A percentile compares a stretch with the other conserved stretches of the same genome.
phyloP scores from a whole-genome alignment of 2,329 filamentous ascomycete species.

The Aspergillus versicolor region DNA sequence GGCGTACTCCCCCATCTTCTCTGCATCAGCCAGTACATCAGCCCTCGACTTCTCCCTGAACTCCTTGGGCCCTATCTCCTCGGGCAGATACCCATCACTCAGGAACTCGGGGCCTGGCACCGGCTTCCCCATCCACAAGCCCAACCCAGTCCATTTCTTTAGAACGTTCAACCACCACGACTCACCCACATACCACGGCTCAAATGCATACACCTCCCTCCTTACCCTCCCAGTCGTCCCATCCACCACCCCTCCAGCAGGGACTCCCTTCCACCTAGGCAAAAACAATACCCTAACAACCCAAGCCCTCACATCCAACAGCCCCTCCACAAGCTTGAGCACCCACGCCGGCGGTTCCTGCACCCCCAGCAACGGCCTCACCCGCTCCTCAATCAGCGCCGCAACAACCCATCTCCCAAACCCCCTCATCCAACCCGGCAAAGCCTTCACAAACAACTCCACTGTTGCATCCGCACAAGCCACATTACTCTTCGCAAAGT shows the following conservation, averaged over 20 bases:
- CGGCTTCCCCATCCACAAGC: too few species aligned
- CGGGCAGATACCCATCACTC: slow-evolving; percentile 9
- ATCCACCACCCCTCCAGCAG: background rate
- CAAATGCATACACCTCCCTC: slow-evolving; percentile 2
- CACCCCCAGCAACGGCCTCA: slow-evolving; percentile 5
- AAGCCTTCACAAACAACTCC: background rate
- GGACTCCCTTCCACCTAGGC: too few species aligned
- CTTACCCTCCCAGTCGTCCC: background rate
- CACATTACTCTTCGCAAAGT: too few species aligned
- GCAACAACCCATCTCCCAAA: background rate
- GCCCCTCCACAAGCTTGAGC: too few species aligned
- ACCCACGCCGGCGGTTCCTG: background rate
- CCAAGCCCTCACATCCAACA: too few species aligned
- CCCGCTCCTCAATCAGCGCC: slow-evolving; percentile 2
- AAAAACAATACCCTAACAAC: too few species aligned
- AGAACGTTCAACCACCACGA: background rate
- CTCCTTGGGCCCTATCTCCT: slow-evolving; percentile 8
- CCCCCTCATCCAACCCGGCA: background rate
- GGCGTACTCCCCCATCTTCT: slow-evolving; percentile 6
- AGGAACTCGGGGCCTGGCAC: background rate
- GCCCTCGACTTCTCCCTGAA: slow-evolving; percentile 4
- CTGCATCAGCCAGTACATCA: slow-evolving; percentile 2
- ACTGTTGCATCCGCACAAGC: background rate
- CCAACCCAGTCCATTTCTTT: background rate
- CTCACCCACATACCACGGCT: slow-evolving; percentile 10